phyloP scores from a whole-genome alignment of 495 filamentous ascomycete genomes.

The Talaromyces ruber region DNA sequence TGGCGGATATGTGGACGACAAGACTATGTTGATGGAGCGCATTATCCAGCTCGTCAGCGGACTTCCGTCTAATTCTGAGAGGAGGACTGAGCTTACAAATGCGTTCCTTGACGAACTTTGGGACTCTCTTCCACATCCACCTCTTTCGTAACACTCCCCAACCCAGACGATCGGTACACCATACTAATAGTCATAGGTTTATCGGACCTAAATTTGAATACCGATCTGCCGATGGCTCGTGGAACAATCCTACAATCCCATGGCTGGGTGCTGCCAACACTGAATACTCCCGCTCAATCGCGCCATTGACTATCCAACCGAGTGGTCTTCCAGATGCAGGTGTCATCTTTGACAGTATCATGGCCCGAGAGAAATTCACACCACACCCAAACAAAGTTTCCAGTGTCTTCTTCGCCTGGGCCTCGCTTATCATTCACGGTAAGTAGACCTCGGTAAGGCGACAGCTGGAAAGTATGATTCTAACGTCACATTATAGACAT shows the following conservation, averaged over 20 bases:
- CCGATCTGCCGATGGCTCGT: constrained; percentile 65
- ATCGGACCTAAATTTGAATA: constrained; percentile 60
- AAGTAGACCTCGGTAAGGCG: background rate
- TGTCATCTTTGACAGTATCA: constrained; percentile 45
- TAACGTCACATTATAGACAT: constrained; percentile 27
- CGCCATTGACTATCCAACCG: constrained; percentile 42
- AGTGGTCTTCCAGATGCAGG: constrained; percentile 45
- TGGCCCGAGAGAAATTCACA: constrained; percentile 42
- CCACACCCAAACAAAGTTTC: constrained; percentile 51
- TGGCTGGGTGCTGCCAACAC: constrained; percentile 49
- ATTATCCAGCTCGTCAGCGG: constrained; percentile 66
- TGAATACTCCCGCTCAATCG: constrained; percentile 44
- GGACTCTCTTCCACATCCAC: constrained; percentile 47
- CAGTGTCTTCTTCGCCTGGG: constrained; percentile 52
- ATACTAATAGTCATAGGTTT: constrained; percentile 27
- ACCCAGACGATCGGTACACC: background rate
- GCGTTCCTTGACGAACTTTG: constrained; percentile 63
- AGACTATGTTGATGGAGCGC: constrained; percentile 74
- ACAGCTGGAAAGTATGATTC: background rate
- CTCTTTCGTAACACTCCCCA: constrained; percentile 30
- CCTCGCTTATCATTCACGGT: constrained; percentile 49
- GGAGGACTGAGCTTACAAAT: constrained; percentile 57
- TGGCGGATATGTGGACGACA: constrained; percentile 59
- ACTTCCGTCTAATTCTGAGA: constrained; percentile 54
- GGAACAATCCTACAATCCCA: constrained; percentile 50